Percentiles rank a stretch among this genome's conserved stretches.
phyloP scores from a whole-genome alignment of 2,329 filamentous ascomycete species.

The Emmonsia crescens region DNA sequence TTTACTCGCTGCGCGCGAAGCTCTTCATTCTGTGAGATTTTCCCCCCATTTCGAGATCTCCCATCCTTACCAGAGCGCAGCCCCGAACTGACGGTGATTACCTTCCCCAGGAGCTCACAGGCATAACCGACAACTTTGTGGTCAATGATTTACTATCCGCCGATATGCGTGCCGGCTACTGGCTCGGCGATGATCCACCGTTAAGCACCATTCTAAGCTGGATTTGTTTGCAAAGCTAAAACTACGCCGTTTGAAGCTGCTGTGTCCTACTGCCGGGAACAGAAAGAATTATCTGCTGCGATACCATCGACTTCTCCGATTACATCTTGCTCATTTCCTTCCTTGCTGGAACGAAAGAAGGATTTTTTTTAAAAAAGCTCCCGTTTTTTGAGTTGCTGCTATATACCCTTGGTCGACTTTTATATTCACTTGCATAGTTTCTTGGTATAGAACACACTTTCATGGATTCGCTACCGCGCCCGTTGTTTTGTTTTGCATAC shows the following conservation, averaged over 20 bases:
- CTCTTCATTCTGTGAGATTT: constrained; percentile 38
- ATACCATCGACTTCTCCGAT: not conserved
- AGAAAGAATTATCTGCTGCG: not conserved
- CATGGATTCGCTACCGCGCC: not conserved
- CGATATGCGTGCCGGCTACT: constrained; percentile 48
- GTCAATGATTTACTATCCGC: constrained; percentile 44
- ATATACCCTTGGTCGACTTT: constrained; percentile 2
- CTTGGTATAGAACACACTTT: not conserved
- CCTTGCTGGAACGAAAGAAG: not conserved
- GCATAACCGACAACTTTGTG: constrained; percentile 47
- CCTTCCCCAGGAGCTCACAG: constrained; percentile 41
- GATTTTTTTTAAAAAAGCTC: not conserved
- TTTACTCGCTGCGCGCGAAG: constrained; percentile 39
- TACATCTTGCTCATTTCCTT: not conserved
- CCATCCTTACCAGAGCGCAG: not conserved
- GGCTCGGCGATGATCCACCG: constrained; percentile 50
- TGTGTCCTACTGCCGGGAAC: not conserved
- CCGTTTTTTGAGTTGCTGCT: not conserved
- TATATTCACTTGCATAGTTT: not conserved
- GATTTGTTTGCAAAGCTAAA: constrained; percentile 29
- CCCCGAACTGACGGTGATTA: not conserved
- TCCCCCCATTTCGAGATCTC: not conserved
- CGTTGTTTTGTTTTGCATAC: not conserved
- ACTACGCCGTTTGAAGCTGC: not conserved
- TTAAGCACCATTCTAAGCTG: constrained; percentile 40